Evolutionary conservation across 2,329 filamentous ascomycete genomes (phyloP).

Genomic region (Volutella citrinella): DNA sequence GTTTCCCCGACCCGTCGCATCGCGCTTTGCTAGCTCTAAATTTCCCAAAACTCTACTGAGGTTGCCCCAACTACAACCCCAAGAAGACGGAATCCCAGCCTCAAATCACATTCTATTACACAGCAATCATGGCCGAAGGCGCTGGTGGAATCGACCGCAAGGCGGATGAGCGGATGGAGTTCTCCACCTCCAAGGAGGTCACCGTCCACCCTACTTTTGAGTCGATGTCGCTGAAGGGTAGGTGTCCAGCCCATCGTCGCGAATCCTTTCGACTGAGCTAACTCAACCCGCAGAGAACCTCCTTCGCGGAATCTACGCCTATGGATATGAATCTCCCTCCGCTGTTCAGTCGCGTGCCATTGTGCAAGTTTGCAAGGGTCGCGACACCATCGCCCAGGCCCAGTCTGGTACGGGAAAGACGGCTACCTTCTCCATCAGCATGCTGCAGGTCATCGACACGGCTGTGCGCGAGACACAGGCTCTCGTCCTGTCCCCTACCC

Average conservation of each 20-base stretch:
- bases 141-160: slow-evolving; percentile 77
- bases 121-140: slow-evolving; percentile 76
- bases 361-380: slow-evolving; percentile 97
- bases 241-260: too few species aligned
- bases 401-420: slow-evolving; percentile 98
- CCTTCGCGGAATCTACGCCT: slow-evolving; percentile 94
- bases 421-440: slow-evolving; percentile 93
- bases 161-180: slow-evolving; percentile 95
- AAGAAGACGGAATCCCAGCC: too few species aligned
- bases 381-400: slow-evolving; percentile 97
- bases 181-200: slow-evolving; percentile 96
- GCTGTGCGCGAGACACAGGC: slow-evolving; percentile 91
- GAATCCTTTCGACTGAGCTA: too few species aligned
- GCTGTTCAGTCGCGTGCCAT: slow-evolving; percentile 97
- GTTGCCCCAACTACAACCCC: too few species aligned
- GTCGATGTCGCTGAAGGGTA: slow-evolving; percentile 90
- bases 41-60: slow-evolving; percentile 27
- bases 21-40: too few species aligned
- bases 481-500: slow-evolving; percentile 90
- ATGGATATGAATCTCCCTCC: slow-evolving; percentile 97
- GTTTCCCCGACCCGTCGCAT: too few species aligned
- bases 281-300: slow-evolving; percentile 66
- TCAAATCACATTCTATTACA: slow-evolving; percentile 5
- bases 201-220: slow-evolving; percentile 92
- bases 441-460: slow-evolving; percentile 93